A percentile compares a stretch with the other conserved stretches of the same genome.
phyloP scores from a whole-genome alignment of 305 asterid genomes.

The Striga hermonthica region DNA sequence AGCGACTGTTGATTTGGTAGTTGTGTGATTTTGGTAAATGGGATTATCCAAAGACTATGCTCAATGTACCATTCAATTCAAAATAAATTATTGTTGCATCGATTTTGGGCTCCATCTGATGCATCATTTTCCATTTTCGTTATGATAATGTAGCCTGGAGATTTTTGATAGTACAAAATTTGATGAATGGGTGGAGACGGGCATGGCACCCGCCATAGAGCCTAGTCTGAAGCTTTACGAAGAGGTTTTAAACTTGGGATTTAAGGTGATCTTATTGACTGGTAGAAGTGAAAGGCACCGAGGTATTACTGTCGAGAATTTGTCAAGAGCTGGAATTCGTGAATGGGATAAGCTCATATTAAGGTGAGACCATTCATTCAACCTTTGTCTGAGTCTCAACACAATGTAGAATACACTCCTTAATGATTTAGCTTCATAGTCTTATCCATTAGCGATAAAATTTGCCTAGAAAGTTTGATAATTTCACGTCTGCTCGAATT shows the following conservation, averaged over 20 bases:
- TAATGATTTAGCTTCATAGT: background rate
- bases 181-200: slow-evolving; percentile 72
- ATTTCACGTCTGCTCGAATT: background rate
- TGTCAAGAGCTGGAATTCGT: slow-evolving; percentile 55
- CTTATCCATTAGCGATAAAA: background rate
- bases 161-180: slow-evolving; percentile 51
- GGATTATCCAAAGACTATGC: background rate
- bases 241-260: slow-evolving; percentile 59
- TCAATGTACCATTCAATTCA: background rate
- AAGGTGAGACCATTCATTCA: slow-evolving; percentile 40
- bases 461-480: background rate
- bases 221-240: slow-evolving; percentile 66
- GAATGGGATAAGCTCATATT: slow-evolving; percentile 70
- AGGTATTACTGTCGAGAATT: slow-evolving; percentile 52
- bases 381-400: background rate
- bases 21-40: background rate
- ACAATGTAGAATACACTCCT: too few species aligned
- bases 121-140: background rate
- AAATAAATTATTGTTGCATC: background rate
- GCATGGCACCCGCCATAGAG: slow-evolving; percentile 53
- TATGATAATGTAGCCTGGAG: slow-evolving; percentile 50
- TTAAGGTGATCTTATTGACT: slow-evolving; percentile 62
- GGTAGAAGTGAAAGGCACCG: slow-evolving; percentile 69
- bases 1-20: background rate
- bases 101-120: slow-evolving; percentile 18